A percentile compares a stretch with the other conserved stretches of the same genome.
Conservation (phyloP, 306 rosid species). For the Rosa rugosa region DNA sequence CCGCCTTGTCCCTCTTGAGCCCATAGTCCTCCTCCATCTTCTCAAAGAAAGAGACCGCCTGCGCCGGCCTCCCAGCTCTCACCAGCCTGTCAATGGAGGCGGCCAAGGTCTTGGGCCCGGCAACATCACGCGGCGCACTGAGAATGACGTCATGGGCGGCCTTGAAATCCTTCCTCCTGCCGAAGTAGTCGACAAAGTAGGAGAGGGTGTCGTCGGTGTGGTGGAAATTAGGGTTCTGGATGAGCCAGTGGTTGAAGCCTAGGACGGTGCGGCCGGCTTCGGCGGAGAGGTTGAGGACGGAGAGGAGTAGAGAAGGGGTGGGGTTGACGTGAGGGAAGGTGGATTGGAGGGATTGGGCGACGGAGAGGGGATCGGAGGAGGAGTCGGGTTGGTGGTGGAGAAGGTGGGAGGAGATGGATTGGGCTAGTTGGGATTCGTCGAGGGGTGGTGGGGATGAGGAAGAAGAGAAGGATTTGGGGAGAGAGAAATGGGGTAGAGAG, state of each 20-base stretch:
- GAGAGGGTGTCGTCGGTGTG: conserved; percentile 71
- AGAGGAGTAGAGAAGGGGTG: conserved; percentile 40
- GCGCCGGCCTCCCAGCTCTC: conserved; percentile 65
- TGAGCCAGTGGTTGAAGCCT: conserved; percentile 68
- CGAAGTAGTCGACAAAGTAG: conserved; percentile 63
- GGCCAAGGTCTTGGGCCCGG: conserved; percentile 52
- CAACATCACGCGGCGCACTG: conserved; percentile 11
- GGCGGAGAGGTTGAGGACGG: conserved; percentile 55
- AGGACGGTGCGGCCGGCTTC: conserved; percentile 67
- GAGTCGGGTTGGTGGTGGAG: not conserved
- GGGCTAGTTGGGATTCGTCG: conserved; percentile 22
- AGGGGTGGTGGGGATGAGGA: conserved; percentile 15
- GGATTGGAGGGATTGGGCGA: conserved; percentile 50
- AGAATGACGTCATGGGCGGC: conserved; percentile 58
- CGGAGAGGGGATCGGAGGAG: not conserved
- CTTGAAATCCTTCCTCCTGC: conserved; percentile 88
- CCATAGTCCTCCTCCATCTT: conserved; percentile 77
- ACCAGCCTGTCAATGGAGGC: conserved; percentile 67
- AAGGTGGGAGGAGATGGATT: conserved; percentile 56
- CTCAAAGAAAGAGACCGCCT: conserved; percentile 64
- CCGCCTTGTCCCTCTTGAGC: conserved; percentile 50
- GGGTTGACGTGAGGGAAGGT: conserved; percentile 66
- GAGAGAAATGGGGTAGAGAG: not conserved
- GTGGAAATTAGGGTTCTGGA: conserved; percentile 48
- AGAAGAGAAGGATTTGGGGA: conserved; percentile 35